Evolutionary conservation across 306 rosid species (phyloP), one percentile per base, ranked within the genome.

Genomic region (Vigna nakashimae): DNA sequence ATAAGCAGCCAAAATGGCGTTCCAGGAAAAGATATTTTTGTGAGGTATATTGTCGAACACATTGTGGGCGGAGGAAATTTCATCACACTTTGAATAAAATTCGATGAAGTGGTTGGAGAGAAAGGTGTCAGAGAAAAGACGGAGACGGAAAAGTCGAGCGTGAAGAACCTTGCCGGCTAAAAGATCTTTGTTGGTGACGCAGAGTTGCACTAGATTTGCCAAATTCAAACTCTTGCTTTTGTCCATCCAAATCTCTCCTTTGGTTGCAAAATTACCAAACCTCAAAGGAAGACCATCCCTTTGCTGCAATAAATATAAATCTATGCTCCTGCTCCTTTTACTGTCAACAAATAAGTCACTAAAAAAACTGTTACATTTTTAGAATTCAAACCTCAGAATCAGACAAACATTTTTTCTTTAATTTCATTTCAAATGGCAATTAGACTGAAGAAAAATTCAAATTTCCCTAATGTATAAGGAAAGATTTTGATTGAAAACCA

Each of bases 11-110:
- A 92, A 71, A 7, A 92, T 70, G 63, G 95, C 91, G 56, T 92
- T 92, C 91, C 89, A 90, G 4, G 95, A 90, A 57, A 82, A 92
- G n/a, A 92, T 77, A 62, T 87, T 92, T 53, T 69, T 81, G 9
- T 68, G 84, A 38, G 95, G 88, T 30, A 83, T 87, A 65, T 75
- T 72, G 17, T 71, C 87, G 56, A 92, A 92, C 86, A 86, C 78
- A 0, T 64, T 55, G 75, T 71, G 69, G 15, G 97, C 93, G 26
- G 72, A 38, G 11, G 4, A 49, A 34, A 84, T 59, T 16, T 81
- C 20, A 4, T 83, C 79, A 75, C 93, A 90, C 3, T 88, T 90
- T 2, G 93, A 87, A 58, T 90, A 92, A 18, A 92, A 30, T 12
- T 81, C 91, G 5, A 92, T 80, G 80, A 90, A 85, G 51, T 86